Conservation (phyloP, 176 grass and related monocot species). For the Carex scoparia region DNA sequence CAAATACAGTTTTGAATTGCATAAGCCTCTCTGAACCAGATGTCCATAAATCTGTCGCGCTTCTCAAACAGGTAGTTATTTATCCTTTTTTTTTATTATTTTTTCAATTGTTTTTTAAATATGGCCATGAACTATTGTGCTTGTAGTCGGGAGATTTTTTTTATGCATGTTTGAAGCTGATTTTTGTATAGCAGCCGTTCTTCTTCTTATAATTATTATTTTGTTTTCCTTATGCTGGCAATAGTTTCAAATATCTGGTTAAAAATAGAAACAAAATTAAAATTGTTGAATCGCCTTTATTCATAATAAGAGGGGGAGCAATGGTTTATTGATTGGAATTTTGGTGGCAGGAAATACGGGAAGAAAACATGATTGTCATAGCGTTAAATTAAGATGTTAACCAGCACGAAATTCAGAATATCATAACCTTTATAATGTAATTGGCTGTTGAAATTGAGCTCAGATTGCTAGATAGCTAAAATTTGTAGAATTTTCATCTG, state of each 20-base stretch:
- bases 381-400: neutral
- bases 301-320: neutral
- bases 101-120: slow-evolving; percentile 3
- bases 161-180: neutral
- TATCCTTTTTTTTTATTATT: slow-evolving; percentile 8
- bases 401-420: neutral
- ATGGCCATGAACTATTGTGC: neutral
- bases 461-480: neutral
- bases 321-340: neutral
- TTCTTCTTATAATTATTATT: neutral
- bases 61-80: slow-evolving; percentile 68
- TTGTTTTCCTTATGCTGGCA: neutral
- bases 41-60: slow-evolving; percentile 57
- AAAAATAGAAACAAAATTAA: neutral
- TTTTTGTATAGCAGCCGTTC: neutral
- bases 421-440: neutral
- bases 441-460: neutral
- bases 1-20: slow-evolving; percentile 53
- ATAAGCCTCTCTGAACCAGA: slow-evolving; percentile 69
- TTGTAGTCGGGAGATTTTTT: neutral
- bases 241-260: neutral
- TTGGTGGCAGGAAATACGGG: neutral
- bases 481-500: neutral
- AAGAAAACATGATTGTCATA: neutral
- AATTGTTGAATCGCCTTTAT: neutral